Evolutionary conservation across 1,139 yeast species (phyloP), one percentile per base, ranked within the genome.

Genomic region (Arxiozyma heterogenica): DNA sequence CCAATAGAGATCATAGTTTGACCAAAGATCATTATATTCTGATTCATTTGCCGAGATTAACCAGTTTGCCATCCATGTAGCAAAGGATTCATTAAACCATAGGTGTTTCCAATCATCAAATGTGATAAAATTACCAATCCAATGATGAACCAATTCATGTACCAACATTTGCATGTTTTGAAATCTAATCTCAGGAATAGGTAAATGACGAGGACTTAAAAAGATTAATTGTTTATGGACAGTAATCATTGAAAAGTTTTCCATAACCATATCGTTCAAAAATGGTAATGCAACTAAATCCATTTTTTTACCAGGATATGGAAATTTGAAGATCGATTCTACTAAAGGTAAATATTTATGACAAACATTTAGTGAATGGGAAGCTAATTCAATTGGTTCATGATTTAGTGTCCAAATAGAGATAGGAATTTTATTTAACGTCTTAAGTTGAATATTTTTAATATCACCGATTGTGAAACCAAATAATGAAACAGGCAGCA

Each of bases 31-130:
- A 4, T 64, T 74, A 25, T 59, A 61, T 20, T 59, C 61, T 17
- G 74, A 57, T n/a, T 68, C 58, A 47, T 53, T 65, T 8, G 71
- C 68, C 12, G 80, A 65, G 21, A 54, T 54, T 1, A 78, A 66
- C 54, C 73, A 72, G 60, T 78, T 75, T 0, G 86, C 85, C 52
- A 80, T 73, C 77, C 82, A 82, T 0, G 91, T 84, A 0, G 93
- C 91, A 70, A 85, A 82, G 1, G 87, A 72, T 69, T 86, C 94
- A 61, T 84, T 84, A 57, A 86, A 72, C 91, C 93, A 84, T 46
- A 85, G 71, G 61, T 78, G 74, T 52, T 75, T 76, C 85, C 89
- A 85, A 39, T 79, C 78, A 53, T 82, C 85, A 61, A 84, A 84
- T 0, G 86, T 74, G 1, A 84, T 76, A 60, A 75, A 72, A 60